Conservation (phyloP, 2,329 filamentous ascomycete genomes). For the Dothideomycetidae sp. region DNA sequence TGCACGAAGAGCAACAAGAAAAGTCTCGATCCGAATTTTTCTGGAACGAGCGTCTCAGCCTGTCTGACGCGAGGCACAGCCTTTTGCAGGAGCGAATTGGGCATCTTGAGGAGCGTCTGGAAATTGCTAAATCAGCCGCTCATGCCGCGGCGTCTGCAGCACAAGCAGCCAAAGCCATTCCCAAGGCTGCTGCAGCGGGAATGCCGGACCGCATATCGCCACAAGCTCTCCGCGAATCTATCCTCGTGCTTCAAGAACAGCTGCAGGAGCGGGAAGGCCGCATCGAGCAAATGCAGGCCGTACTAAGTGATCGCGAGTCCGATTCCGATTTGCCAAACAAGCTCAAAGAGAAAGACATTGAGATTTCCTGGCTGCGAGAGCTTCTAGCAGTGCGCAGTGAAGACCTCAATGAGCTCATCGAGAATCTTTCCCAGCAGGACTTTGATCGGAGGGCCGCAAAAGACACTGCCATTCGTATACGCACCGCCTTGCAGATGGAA, state of each 20-base stretch:
- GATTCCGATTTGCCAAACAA: slow-evolving; percentile 69
- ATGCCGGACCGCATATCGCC: slow-evolving; percentile 79
- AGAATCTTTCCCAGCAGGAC: slow-evolving; percentile 53
- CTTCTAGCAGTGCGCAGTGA: slow-evolving; percentile 79
- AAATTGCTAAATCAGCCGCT: slow-evolving; percentile 78
- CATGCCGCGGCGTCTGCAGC: slow-evolving; percentile 62
- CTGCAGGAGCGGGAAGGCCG: slow-evolving; percentile 82
- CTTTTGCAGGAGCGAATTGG: slow-evolving; percentile 73
- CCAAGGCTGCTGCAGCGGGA: slow-evolving; percentile 17
- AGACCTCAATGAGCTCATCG: slow-evolving; percentile 85
- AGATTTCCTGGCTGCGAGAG: slow-evolving; percentile 90
- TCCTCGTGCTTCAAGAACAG: slow-evolving; percentile 91
- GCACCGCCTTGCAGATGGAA: slow-evolving; percentile 94
- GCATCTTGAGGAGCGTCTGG: slow-evolving; percentile 79
- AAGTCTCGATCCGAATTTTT: slow-evolving; percentile 66
- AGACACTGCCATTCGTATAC: slow-evolving; percentile 83
- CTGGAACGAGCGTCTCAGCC: slow-evolving; percentile 62
- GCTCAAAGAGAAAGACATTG: slow-evolving; percentile 81
- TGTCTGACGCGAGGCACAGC: slow-evolving; percentile 72
- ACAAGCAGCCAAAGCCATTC: slow-evolving; percentile 15
- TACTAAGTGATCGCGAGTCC: slow-evolving; percentile 51
- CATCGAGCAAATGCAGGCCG: slow-evolving; percentile 65
- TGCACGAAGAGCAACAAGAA: slow-evolving; percentile 52
- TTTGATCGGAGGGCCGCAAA: slow-evolving; percentile 70
- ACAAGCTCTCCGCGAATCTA: slow-evolving; percentile 87